Conservation (phyloP, 2,329 filamentous ascomycete species). For the Xylariaceae sp. region DNA sequence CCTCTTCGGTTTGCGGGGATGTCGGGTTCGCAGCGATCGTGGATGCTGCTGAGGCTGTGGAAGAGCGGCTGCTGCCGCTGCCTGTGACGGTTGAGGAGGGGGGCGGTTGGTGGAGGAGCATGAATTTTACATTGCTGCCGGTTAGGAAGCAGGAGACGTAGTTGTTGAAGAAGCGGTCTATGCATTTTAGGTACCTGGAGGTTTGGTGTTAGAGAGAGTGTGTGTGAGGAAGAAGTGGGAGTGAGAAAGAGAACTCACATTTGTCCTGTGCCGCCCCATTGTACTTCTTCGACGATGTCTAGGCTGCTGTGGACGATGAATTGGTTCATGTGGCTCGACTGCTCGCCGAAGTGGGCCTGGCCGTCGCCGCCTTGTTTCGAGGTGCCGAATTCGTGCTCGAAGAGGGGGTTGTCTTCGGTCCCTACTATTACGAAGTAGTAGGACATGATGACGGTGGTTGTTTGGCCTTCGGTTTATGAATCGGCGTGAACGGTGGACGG, state of each 20-base stretch:
- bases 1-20: constrained; percentile 88
- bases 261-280: constrained; percentile 83
- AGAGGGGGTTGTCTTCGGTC: constrained; percentile 91
- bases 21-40: constrained; percentile 80
- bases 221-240: constrained; percentile 1
- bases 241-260: constrained; percentile 52
- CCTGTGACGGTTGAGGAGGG: constrained; percentile 53
- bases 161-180: constrained; percentile 95
- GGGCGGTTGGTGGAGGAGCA: constrained; percentile 90
- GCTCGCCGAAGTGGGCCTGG: constrained; percentile 79
- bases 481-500: too few species aligned
- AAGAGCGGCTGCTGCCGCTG: constrained; percentile 21
- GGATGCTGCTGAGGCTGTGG: constrained; percentile 49
- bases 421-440: constrained; percentile 98
- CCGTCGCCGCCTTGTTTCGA: constrained; percentile 95
- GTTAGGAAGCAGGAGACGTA: constrained; percentile 95
- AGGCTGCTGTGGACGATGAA: constrained; percentile 93
- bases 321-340: constrained; percentile 91
- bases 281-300: constrained; percentile 93
- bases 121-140: constrained; percentile 86
- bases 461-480: too few species aligned
- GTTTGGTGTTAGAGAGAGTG: not conserved
- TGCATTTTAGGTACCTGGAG: constrained; percentile 77
- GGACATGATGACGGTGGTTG: constrained; percentile 59
- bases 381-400: constrained; percentile 95